Evolutionary conservation across 805 yeast genomes (phyloP), one percentile per base, ranked within the genome.

Genomic region (Teunomyces panamensis): DNA sequence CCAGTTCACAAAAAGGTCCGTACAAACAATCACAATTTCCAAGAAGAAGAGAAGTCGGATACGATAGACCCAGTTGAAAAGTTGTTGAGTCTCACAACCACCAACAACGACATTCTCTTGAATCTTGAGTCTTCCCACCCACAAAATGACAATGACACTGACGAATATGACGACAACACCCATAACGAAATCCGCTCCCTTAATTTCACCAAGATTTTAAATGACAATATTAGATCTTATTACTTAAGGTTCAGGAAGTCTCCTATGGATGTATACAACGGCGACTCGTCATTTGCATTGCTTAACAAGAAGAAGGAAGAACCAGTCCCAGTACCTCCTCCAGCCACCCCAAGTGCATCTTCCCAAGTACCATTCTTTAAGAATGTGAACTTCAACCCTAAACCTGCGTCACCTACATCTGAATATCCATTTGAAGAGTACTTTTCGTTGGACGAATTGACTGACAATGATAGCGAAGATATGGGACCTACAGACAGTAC

Each of bases 61-160:
- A 67, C 57, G 46, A 63, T 71, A 26, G 77, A 73, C 52, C 77
- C 77, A 5, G 75, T 73, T 44, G 74, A 72, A 53, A 71, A 63
- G 50, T 61, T 73, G 30, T 58, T 72, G 43, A 65, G 72, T 47
- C 64, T 69, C 46, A 60, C 72, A 9, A 65, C 57, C 45, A 48
- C 56, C 24, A 59, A 66, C 47, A 59, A 55, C 32, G 74, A 69
- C 49, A 62, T 67, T 34, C 59, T 68, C 26, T 30, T 37, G n/a
- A 30, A 36, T 33, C 27, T 39, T 30, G 32, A 36, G n/a, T 9
- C 43, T 8, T 28, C 30, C 4, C 43, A 39, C 14, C 34, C 34
- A 9, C n/a, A 32, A 39, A 36, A 26, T 10, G 39, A 32, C 14
- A 27, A 37, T 20, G 35, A 32, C 14, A 27, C 29, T 20, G 35